Evolutionary conservation across 2,329 filamentous ascomycete species (phyloP), one percentile per base, ranked within the genome.

Genomic region (Trichophyton mentagrophytes): DNA sequence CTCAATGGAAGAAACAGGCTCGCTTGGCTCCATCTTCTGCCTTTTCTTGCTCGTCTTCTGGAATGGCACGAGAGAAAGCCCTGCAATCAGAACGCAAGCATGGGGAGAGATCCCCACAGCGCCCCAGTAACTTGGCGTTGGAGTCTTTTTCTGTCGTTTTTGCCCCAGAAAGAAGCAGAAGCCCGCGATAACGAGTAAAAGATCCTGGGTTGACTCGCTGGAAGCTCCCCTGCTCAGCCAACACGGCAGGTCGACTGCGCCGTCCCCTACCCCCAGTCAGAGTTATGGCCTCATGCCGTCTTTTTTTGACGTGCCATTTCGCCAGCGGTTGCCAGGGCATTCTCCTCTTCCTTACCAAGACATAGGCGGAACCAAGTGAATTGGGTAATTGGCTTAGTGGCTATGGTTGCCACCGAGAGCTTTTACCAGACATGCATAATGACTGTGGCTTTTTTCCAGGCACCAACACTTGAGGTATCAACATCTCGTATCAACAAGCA

Each of bases 111-210:
- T 57, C 55, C 40, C 55, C 55, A 57, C 55, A 57, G 20, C 27
- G 33, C 36, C 55, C 51, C 36, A 53, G 15, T 22, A 49, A 51
- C 58, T 62, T 62, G 61, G 62, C 60, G 49, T 59, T 61, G 60
- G 42, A 64, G 60, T 61, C 53, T 59, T 61, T 61, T 33, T 30
- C 7, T n/a, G n/a, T 33, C n/a, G 11, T 22, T 22, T 27, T 20
- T 27, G 47, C 51, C 51, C 40, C 15, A 44, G 40, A n/a, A 44
- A 44, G 40, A 44, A 17, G 27, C 27, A 30, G 27, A 30, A 53
- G 11, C 15, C 25, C 11, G 15, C 51, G 51, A 55, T 55, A 36
- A 55, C 51, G 51, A 55, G 27, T 25, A 33, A 30, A 27, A 17
- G 30, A n/a, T 2, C 33, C 33, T 13, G n/a, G 22, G 46, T 4